These are phyloP conservation scores for Daldinia loculata DNA, from an alignment of 495 filamentous ascomycete genomes.

Conservation along the genomic window DNA sequence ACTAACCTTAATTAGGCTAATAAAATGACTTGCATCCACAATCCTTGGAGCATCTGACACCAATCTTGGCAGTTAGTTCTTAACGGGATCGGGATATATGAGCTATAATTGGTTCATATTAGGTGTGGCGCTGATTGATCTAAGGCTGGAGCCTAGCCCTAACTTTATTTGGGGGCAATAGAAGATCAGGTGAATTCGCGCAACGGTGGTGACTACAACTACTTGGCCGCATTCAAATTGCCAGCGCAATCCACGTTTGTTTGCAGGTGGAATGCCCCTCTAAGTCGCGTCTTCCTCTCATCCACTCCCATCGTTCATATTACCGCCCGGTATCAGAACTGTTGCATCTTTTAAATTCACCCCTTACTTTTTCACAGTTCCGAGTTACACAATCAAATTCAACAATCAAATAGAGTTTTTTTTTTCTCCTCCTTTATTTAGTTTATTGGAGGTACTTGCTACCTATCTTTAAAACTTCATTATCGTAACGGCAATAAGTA, in stretches of 20 bases:
- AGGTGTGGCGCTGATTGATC: constrained; percentile 4
- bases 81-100: background rate
- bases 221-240: constrained; percentile 29
- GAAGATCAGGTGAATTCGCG: constrained; percentile 41
- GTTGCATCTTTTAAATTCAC: constrained; percentile 11
- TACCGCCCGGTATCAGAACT: constrained; percentile 29
- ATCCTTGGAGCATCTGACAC: background rate
- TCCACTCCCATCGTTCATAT: constrained; percentile 24
- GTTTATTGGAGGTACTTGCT: background rate
- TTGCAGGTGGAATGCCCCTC: constrained; percentile 30
- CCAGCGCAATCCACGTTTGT: constrained; percentile 23
- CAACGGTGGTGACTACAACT: constrained; percentile 12
- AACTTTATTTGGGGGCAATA: constrained; percentile 10
- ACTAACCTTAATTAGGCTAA: constrained; percentile 6
- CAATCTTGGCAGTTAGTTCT: constrained; percentile 17
- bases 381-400: background rate
- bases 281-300: constrained; percentile 38
- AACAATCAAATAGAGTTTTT: background rate
- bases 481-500: background rate
- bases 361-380: background rate
- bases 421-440: background rate
- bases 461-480: background rate
- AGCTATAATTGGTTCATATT: constrained; percentile 9
- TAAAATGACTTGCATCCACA: constrained; percentile 30
- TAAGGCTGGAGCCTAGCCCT: constrained; percentile 30